Base-by-base conservation (phyloP, 306 rosid species). In the Oemleria cerasiformis region DNA sequence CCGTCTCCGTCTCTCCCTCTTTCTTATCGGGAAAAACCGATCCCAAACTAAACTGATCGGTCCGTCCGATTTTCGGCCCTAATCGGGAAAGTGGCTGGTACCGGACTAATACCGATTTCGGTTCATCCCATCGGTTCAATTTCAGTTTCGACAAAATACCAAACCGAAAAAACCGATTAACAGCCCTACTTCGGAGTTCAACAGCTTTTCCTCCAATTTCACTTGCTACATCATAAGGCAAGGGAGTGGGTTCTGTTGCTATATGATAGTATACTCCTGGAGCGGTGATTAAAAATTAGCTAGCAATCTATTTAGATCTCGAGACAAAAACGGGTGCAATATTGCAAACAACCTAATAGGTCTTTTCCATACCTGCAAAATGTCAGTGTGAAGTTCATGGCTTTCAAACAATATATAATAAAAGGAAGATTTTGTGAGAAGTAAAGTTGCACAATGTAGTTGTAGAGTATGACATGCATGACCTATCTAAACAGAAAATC, bases 191-290 rank as follows among this genome's bases (percentile, higher is more conserved):
- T 79, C 96, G 83, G 63, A 91, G 88, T 78, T 93, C 96, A 55
- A 91, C 97, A 3, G 97, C 92, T 84, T 93, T 91, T 80, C 98
- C 97, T 67, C 91, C 98, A 73, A 87, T 87, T 70, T 91, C 98
- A 82, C 77, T 87, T 72, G 83, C 88, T 72, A 78, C 73, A 74
- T 88, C 97, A 72, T 84, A 86, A 69, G 96, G 94, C 51, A 84
- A 48, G 25, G 93, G 81, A 72, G 86, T 76, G 19, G 89, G 88
- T 64, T 91, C 98, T 79, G 98, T 94, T 48, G 97, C 96, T n/a
- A n/a, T 68, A 94, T 88, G 59, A 94, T 63, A 56, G 98, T 91
- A 62, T 91, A 87, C 87, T 93, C 98, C 66, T 91, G 97, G 81
- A 93, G 93, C 64, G 98, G 86, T n/a, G 97, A 88, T 71, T 90